These are phyloP conservation scores for Boletus semigastroideus DNA, from an alignment of 1,284 basidiomycete genomes.

Conservation along the genomic window DNA sequence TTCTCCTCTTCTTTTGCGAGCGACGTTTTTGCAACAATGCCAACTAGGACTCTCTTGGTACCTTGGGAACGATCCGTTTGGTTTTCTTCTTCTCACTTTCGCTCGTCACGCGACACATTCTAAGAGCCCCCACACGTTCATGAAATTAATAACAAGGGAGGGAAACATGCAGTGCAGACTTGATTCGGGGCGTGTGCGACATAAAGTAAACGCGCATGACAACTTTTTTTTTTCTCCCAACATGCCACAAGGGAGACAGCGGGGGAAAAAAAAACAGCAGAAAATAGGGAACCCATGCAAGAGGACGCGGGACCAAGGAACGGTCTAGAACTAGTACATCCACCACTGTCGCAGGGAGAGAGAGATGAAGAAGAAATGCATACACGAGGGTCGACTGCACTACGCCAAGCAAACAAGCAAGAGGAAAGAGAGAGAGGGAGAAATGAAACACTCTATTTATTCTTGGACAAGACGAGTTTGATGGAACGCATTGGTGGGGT, in stretches of 20 bases:
- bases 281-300: constrained; percentile 5
- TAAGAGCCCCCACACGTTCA: no score
- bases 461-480: constrained; percentile 35
- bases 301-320: neutral
- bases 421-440: neutral
- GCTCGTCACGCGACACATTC: no score
- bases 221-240: neutral
- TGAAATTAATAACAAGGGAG: no score
- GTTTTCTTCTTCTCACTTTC: no score
- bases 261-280: neutral
- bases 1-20: no score
- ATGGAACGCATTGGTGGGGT: constrained; percentile 32
- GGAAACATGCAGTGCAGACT: no score
- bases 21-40: no score
- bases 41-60: no score
- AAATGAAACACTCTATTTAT: constrained; percentile 16
- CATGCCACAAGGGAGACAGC: neutral
- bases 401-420: neutral
- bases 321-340: constrained; percentile 15
- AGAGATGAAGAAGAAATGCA: neutral
- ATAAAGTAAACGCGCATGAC: neutral
- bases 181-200: neutral
- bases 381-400: neutral
- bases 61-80: no score
- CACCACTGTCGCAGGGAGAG: neutral